Evolutionary conservation across 768 basidiomycete species (phyloP).

Genomic region (Auriculariales sp.): DNA sequence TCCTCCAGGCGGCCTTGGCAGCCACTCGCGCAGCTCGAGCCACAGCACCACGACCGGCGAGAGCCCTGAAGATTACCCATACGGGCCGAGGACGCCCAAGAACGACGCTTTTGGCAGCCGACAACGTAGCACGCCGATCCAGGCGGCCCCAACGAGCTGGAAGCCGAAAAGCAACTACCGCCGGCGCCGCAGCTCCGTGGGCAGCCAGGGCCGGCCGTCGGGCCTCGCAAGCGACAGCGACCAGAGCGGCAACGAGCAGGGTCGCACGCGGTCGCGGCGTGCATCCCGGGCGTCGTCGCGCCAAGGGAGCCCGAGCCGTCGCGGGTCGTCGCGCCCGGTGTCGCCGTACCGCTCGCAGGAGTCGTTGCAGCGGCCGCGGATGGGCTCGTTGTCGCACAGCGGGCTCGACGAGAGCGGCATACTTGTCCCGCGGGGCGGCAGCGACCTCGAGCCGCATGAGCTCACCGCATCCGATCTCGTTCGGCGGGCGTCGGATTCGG

Average conservation of each 20-base stretch:
- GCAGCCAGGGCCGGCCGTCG: neutral
- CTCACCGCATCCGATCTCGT: constrained; percentile 42
- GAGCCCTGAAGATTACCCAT: neutral
- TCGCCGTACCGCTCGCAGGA: neutral
- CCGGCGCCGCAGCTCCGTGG: neutral
- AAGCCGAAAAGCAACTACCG: neutral
- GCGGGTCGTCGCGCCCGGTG: neutral
- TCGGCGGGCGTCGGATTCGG: constrained; percentile 32
- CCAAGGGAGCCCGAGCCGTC: neutral
- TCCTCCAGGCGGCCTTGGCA: constrained; percentile 31
- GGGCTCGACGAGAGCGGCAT: neutral
- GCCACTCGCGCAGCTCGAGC: constrained; percentile 27
- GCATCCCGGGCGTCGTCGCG: neutral
- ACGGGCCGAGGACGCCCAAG: neutral
- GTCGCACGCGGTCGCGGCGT: neutral
- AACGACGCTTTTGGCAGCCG: neutral
- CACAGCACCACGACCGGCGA: constrained; percentile 14
- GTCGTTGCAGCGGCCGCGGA: neutral
- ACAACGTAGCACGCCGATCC: neutral
- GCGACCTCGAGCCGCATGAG: constrained; percentile 24
- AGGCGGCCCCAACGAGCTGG: neutral
- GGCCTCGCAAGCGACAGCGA: no score
- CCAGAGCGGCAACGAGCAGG: neutral
- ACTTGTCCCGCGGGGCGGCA: constrained; percentile 10
- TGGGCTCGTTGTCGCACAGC: neutral